Evolutionary conservation across 495 filamentous ascomycete genomes (phyloP).

Genomic region (Xylaria flabelliformis): DNA sequence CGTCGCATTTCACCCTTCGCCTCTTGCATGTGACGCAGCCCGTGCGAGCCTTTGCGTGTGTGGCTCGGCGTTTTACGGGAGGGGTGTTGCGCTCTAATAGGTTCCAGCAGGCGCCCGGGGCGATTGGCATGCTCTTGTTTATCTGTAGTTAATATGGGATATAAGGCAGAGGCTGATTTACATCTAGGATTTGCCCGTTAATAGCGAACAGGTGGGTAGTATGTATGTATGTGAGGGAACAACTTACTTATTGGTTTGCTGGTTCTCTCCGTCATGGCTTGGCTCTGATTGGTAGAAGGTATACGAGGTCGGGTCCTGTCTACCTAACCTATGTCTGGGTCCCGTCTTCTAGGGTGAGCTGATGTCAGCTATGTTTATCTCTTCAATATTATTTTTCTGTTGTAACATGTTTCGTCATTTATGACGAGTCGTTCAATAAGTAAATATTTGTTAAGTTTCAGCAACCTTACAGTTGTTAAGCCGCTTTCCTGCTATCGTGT

Average conservation of each 20-base stretch:
- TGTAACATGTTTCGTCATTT: not conserved
- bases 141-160: not conserved
- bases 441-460: not conserved
- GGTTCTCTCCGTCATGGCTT: not conserved
- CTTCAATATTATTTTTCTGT: not conserved
- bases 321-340: no score
- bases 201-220: not conserved
- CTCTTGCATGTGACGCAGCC: slow-evolving; percentile 45
- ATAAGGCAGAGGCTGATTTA: not conserved
- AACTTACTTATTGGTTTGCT: not conserved
- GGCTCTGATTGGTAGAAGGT: not conserved
- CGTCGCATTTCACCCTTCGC: slow-evolving; percentile 63
- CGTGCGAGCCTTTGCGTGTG: slow-evolving; percentile 40
- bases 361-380: not conserved
- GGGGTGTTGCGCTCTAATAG: slow-evolving; percentile 31
- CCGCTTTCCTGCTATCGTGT: no score
- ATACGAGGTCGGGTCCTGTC: not conserved
- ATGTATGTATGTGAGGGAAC: not conserved
- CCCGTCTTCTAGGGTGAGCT: not conserved
- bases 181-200: not conserved
- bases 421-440: not conserved
- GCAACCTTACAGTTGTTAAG: no score
- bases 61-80: slow-evolving; percentile 30
- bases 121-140: slow-evolving; percentile 27
- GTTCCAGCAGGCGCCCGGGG: slow-evolving; percentile 33